Conservation (phyloP, 345 rosid genomes). For the Boechera stricta region DNA sequence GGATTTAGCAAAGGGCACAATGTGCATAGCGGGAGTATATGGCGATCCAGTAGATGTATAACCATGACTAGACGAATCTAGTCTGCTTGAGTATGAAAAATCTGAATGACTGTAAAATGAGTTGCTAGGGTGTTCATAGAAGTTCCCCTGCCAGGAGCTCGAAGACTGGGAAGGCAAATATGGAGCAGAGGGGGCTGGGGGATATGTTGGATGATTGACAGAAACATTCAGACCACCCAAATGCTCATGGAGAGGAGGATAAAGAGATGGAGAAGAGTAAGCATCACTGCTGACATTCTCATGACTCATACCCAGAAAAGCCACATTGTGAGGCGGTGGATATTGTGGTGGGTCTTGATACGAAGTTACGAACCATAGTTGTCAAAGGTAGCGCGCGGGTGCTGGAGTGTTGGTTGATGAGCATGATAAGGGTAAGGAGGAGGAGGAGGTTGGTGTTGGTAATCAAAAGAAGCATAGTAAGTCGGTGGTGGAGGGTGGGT, state of each 20-base stretch:
- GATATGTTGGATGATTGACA: constrained; percentile 40
- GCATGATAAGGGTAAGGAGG: constrained; percentile 59
- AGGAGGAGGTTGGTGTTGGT: constrained; percentile 39
- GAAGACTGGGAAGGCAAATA: constrained; percentile 45
- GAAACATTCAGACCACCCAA: constrained; percentile 50
- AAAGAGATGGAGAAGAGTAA: constrained; percentile 51
- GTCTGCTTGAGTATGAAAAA: constrained; percentile 48
- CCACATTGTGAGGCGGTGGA: constrained; percentile 36
- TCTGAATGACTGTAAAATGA: constrained; percentile 57
- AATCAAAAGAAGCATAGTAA: constrained; percentile 23
- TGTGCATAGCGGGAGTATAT: constrained; percentile 49
- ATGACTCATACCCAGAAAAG: constrained; percentile 33
- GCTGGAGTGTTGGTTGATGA: constrained; percentile 48
- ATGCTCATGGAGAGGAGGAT: constrained; percentile 75
- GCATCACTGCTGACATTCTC: constrained; percentile 20
- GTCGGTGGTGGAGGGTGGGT: constrained; percentile 31
- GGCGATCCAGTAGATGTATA: constrained; percentile 54
- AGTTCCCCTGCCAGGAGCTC: constrained; percentile 43
- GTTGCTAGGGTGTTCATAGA: constrained; percentile 57
- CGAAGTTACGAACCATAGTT: constrained; percentile 39
- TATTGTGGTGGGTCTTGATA: constrained; percentile 44
- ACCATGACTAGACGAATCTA: constrained; percentile 45
- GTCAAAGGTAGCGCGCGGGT: constrained; percentile 29
- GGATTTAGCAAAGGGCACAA: constrained; percentile 68
- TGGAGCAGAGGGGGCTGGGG: constrained; percentile 53